phyloP scores from a whole-genome alignment of 2,329 filamentous ascomycete genomes.

The Didymella glomerata region DNA sequence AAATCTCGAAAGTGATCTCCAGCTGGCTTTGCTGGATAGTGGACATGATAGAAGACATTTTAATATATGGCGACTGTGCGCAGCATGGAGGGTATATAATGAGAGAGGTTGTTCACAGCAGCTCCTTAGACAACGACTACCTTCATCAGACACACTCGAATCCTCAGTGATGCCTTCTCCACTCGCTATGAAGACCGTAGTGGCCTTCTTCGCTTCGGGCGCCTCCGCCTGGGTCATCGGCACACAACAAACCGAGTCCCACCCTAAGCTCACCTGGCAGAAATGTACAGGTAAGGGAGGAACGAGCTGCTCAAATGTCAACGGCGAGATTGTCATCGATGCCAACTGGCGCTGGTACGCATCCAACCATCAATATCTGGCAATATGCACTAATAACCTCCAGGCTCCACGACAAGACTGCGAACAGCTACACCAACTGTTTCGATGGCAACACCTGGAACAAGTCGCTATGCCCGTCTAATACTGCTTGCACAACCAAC shows the following conservation, averaged over 20 bases:
- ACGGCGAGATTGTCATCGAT: conserved; percentile 51
- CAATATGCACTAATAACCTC: background rate
- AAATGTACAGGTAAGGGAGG: conserved; percentile 49
- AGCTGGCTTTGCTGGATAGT: background rate
- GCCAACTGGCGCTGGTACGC: conserved; percentile 55
- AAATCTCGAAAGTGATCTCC: background rate
- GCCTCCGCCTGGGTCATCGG: conserved; percentile 27
- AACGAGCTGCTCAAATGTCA: conserved; percentile 43
- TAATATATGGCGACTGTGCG: background rate
- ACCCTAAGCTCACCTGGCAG: conserved; percentile 51
- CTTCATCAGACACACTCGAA: conserved; percentile 16
- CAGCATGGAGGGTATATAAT: conserved; percentile 2
- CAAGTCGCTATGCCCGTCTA: conserved; percentile 46
- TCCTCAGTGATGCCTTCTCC: conserved; percentile 33
- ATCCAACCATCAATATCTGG: too few relatives aligned
- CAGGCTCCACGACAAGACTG: conserved; percentile 49
- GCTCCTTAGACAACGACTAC: background rate
- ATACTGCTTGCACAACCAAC: conserved; percentile 42
- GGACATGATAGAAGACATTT: background rate
- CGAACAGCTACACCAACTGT: conserved; percentile 48
- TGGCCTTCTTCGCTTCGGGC: conserved; percentile 37
- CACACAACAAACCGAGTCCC: conserved; percentile 50
- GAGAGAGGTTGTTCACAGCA: background rate
- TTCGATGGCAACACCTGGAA: conserved; percentile 55
- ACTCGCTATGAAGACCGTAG: conserved; percentile 30